These are phyloP conservation scores for Colletotrichum musae DNA, from an alignment of 2,329 filamentous ascomycete species.

Conservation along the genomic window DNA sequence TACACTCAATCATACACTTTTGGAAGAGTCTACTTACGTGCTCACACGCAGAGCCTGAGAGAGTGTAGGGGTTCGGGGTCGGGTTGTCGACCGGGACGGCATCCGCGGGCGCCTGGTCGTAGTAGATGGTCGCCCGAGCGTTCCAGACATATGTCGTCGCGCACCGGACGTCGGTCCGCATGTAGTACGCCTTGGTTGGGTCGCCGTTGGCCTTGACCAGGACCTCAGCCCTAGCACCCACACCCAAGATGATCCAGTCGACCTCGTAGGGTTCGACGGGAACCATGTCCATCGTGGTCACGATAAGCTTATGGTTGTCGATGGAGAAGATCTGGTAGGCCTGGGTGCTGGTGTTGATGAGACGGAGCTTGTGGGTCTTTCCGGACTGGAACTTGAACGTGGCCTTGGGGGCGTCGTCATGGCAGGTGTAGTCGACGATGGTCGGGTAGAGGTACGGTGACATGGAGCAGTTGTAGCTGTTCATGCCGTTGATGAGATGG, in stretches of 20 bases:
- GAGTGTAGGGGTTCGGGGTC: background rate
- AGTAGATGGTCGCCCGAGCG: conserved; percentile 16
- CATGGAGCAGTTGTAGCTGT: conserved; percentile 58
- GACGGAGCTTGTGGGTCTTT: conserved; percentile 33
- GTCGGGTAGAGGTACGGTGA: conserved; percentile 69
- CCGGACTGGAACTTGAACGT: conserved; percentile 30
- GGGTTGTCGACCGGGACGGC: background rate
- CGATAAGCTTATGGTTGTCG: conserved; percentile 30
- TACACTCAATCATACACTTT: too few species aligned
- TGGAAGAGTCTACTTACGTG: conserved; percentile 13
- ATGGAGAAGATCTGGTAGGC: conserved; percentile 38
- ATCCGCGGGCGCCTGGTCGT: conserved; percentile 7
- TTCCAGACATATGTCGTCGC: conserved; percentile 16
- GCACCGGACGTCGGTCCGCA: conserved; percentile 29
- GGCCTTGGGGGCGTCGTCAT: conserved; percentile 12
- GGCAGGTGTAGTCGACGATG: conserved; percentile 57
- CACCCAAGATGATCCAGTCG: conserved; percentile 25
- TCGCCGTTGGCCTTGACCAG: conserved; percentile 30
- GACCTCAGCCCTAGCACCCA: conserved; percentile 32
- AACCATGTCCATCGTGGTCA: conserved; percentile 29
- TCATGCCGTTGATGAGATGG: conserved; percentile 62
- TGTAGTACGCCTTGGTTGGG: conserved; percentile 19
- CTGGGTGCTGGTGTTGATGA: conserved; percentile 39
- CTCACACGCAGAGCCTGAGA: conserved; percentile 5
- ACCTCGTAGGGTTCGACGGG: conserved; percentile 38